Conservation (phyloP, 805 yeast species). For the Saccharomycopsis microspora region DNA sequence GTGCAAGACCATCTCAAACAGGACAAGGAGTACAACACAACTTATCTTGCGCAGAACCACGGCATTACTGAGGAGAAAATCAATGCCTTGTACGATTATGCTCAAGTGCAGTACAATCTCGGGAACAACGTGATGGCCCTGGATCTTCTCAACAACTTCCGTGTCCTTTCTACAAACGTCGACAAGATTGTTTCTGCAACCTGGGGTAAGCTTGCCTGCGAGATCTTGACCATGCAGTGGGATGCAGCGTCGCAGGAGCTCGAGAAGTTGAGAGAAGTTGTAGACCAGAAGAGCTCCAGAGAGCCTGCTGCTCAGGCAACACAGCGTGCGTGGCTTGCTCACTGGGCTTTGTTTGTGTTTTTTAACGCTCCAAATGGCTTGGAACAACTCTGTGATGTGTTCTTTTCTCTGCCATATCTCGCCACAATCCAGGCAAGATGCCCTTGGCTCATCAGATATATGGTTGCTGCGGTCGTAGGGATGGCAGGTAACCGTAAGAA, state of each 20-base stretch:
- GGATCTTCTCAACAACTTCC: conserved; percentile 45
- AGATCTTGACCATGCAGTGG: conserved; percentile 43
- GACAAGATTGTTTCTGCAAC: conserved; percentile 43
- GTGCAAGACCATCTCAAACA: conserved; percentile 41
- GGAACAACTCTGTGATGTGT: conserved; percentile 44
- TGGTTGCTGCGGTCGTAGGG: conserved; percentile 47
- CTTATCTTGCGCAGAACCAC: conserved; percentile 32
- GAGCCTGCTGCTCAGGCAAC: conserved; percentile 49
- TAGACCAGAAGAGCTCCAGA: conserved; percentile 42
- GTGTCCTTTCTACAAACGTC: conserved; percentile 40
- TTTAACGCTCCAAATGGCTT: conserved; percentile 38
- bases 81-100: conserved; percentile 42
- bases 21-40: conserved; percentile 43
- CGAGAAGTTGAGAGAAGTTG: conserved; percentile 40
- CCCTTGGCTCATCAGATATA: conserved; percentile 61
- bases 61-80: conserved; percentile 38
- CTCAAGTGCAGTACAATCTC: conserved; percentile 50
- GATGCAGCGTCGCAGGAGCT: conserved; percentile 42
- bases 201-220: conserved; percentile 61
- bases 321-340: conserved; percentile 57
- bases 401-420: conserved; percentile 47
- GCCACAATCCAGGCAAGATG: conserved; percentile 60
- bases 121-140: conserved; percentile 52
- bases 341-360: conserved; percentile 57
- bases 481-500: conserved; percentile 23